Percentiles rank a stretch among this genome's conserved stretches.
Evolutionary conservation across 768 basidiomycete genomes (phyloP).

Genomic region (Gloeophyllum trabeum): DNA sequence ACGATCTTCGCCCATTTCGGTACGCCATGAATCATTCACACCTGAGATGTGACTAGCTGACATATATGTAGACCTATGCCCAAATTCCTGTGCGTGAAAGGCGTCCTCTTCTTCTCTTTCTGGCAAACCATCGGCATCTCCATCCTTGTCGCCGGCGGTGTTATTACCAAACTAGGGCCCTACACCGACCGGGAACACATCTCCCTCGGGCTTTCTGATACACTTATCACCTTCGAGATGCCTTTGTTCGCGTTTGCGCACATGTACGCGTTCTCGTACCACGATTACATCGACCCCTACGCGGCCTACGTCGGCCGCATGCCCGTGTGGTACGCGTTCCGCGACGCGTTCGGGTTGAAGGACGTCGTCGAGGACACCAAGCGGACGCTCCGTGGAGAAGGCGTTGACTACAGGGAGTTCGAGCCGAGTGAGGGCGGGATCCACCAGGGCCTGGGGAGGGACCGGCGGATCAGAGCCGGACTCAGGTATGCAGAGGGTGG

Average conservation of each 20-base stretch:
- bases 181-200: slow-evolving; percentile 86
- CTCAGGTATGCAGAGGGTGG: slow-evolving; percentile 89
- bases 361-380: slow-evolving; percentile 85
- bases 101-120: slow-evolving; percentile 96
- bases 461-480: slow-evolving; percentile 82
- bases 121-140: slow-evolving; percentile 91
- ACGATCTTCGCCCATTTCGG: slow-evolving; percentile 87
- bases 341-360: slow-evolving; percentile 78
- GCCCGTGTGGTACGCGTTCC: slow-evolving; percentile 76
- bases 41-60: not conserved
- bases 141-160: slow-evolving; percentile 73
- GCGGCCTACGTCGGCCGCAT: slow-evolving; percentile 73
- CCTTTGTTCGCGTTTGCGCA: slow-evolving; percentile 94
- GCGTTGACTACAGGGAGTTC: slow-evolving; percentile 93
- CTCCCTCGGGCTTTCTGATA: slow-evolving; percentile 82
- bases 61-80: slow-evolving; percentile 60
- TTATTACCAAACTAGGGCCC: slow-evolving; percentile 70
- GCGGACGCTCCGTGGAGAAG: slow-evolving; percentile 72
- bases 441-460: slow-evolving; percentile 82
- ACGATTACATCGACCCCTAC: slow-evolving; percentile 68
- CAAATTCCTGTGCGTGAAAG: slow-evolving; percentile 98
- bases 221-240: slow-evolving; percentile 94
- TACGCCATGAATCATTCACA: slow-evolving; percentile 18
- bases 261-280: slow-evolving; percentile 88
- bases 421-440: slow-evolving; percentile 92